Conservation (phyloP, 2,329 filamentous ascomycete genomes). For the Thermoascus crustaceus region DNA sequence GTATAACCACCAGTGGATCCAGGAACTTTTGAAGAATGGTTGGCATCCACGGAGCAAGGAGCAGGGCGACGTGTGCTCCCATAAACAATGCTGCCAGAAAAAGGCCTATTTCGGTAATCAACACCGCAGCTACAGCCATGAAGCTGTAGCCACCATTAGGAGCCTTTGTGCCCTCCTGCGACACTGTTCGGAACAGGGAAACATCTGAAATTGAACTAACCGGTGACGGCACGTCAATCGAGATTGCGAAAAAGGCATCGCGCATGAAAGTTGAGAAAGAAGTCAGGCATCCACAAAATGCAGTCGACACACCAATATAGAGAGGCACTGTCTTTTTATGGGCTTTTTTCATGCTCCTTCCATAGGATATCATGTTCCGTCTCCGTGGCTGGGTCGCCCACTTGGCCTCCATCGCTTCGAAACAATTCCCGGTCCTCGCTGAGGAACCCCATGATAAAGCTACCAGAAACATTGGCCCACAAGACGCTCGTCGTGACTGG, state of each 20-base stretch:
- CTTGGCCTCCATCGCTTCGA: conserved; percentile 46
- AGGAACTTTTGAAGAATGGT: conserved; percentile 51
- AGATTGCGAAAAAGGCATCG: conserved; percentile 67
- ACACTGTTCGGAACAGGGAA: conserved; percentile 16
- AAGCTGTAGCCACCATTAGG: conserved; percentile 68
- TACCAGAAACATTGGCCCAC: conserved; percentile 78
- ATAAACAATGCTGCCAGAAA: conserved; percentile 59
- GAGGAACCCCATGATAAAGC: conserved; percentile 72
- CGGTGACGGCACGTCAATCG: conserved; percentile 56
- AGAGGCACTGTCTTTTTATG: conserved; percentile 74
- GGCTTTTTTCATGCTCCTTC: conserved; percentile 48
- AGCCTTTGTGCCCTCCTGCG: conserved; percentile 29
- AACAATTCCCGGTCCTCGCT: conserved; percentile 67
- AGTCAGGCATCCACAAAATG: conserved; percentile 81
- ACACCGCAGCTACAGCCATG: conserved; percentile 64
- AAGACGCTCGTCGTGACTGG: conserved; percentile 63
- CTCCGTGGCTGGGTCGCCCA: conserved; percentile 26
- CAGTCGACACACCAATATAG: conserved; percentile 73
- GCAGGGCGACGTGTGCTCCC: conserved; percentile 64
- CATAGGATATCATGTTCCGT: conserved; percentile 28
- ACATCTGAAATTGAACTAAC: conserved; percentile 34
- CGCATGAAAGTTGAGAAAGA: conserved; percentile 76
- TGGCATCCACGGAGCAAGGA: conserved; percentile 49
- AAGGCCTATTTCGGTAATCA: conserved; percentile 59
- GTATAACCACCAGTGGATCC: conserved; percentile 52